Conservation (phyloP, 306 rosid species). For the Inga leiocalycina region DNA sequence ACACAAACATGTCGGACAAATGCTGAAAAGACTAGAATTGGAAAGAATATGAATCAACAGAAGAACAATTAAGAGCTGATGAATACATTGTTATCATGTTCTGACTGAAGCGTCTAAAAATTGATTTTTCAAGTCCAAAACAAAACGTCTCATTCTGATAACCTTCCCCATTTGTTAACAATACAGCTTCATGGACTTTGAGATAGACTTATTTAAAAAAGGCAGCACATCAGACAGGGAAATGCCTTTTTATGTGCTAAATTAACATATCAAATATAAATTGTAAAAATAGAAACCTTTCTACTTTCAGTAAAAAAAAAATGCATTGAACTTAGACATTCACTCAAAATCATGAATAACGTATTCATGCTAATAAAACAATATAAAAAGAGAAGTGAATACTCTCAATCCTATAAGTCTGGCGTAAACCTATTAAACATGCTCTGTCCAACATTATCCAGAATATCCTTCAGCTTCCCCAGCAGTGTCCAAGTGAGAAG, state of each 20-base stretch:
- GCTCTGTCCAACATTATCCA: slow-evolving; percentile 87
- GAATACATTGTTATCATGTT: slow-evolving; percentile 24
- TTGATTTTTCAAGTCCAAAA: not conserved
- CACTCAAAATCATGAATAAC: not conserved
- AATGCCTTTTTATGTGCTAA: not conserved
- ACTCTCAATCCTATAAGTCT: slow-evolving; percentile 37
- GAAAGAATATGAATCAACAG: too few species aligned
- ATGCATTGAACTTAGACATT: slow-evolving; percentile 8
- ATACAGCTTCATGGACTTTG: not conserved
- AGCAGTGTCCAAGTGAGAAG: slow-evolving; percentile 93
- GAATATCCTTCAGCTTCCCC: slow-evolving; percentile 90
- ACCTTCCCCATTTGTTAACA: not conserved
- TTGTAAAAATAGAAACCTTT: not conserved
- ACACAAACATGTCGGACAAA: slow-evolving; percentile 37
- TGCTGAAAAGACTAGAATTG: slow-evolving; percentile 18
- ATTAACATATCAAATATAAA: not conserved
- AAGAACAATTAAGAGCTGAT: not conserved
- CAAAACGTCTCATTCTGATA: not conserved
- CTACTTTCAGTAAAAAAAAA: not conserved
- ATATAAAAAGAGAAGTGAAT: slow-evolving; percentile 26
- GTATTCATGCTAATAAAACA: slow-evolving; percentile 13
- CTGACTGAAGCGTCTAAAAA: slow-evolving; percentile 16
- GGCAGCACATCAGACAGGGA: slow-evolving; percentile 6
- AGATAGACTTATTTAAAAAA: not conserved
- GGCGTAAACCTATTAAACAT: slow-evolving; percentile 76